These are phyloP conservation scores for Vickermania ingenoplastis DNA, from an alignment of 208 protist species.

Conservation along the genomic window DNA sequence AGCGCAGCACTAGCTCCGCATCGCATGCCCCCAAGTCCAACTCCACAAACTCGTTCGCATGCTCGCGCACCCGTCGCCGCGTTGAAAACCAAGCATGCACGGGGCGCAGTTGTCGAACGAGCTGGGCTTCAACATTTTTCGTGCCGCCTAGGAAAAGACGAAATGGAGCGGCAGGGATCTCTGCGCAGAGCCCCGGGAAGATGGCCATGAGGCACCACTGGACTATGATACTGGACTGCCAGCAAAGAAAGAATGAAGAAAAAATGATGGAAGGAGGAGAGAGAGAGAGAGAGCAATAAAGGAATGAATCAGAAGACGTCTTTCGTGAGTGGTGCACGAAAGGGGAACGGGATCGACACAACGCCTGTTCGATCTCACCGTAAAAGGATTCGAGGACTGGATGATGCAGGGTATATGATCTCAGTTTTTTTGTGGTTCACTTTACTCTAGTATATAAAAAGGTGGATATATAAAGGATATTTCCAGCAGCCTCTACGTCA, in stretches of 20 bases:
- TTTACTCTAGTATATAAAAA: too few relatives aligned
- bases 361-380: too few relatives aligned
- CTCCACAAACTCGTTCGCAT: constrained; percentile 83
- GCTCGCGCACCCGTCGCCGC: constrained; percentile 80
- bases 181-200: constrained; percentile 75
- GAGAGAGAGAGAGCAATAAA: too few relatives aligned
- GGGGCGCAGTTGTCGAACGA: constrained; percentile 68
- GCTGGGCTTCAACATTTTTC: constrained; percentile 62
- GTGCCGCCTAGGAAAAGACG: constrained; percentile 71
- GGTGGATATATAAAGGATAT: too few relatives aligned
- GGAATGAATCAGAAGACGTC: too few relatives aligned
- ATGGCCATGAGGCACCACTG: constrained; percentile 28
- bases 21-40: constrained; percentile 80
- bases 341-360: too few relatives aligned
- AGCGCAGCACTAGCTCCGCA: constrained; percentile 72
- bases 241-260: constrained; percentile 1
- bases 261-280: constrained; percentile 6
- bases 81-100: constrained; percentile 79
- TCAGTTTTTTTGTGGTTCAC: too few relatives aligned
- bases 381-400: too few relatives aligned
- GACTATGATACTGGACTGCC: constrained; percentile 2
- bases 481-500: too few relatives aligned
- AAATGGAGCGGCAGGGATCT: constrained; percentile 50
- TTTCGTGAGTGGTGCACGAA: too few relatives aligned
- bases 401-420: too few relatives aligned